Evolutionary conservation across 2,329 filamentous ascomycete species (phyloP), one percentile per base, ranked within the genome.

Genomic region (Microascus cirrosus): DNA sequence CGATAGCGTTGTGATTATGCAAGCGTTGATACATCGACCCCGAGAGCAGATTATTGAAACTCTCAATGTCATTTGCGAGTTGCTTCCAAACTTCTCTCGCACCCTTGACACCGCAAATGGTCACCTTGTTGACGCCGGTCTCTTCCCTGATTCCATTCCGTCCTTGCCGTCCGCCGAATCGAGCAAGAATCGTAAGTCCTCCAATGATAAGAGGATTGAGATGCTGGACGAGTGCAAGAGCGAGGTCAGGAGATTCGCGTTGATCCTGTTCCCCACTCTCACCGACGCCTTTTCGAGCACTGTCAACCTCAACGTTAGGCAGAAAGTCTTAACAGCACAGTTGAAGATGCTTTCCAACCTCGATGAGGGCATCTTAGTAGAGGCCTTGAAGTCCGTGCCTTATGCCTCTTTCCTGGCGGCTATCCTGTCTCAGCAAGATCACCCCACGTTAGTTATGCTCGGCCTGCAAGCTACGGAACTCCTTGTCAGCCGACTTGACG

Each of bases 241-340:
- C 7, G 85, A 97, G 73, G 86, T 97, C 57, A 90, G 90, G 69
- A 87, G 93, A 45, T 99, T 99, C 69, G 90, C 92, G 1, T 82
- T 95, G 62, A 94, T 99, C 60, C 78, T 99, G 12, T 87, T 99
- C 62, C 94, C 94, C 0, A 99, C 94, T 2, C 76, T 99, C 61
- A 97, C 94, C 34, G 92, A 99, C 69, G 93, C 92, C 0, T 99
- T 95, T 68, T 96, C 94, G 12, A 97, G 94, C 71, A 99, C 94
- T 0, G 93, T 99, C 62, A 99, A 99, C 67, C 75, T 97, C 18
- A 90, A 84, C 59, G 94, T 99, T 48, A 87, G 95, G 24, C 90
- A 97, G 68, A 96, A 96, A 72, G 94, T 99, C 2, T 79, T 99
- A 36, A 90, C 85, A 22, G 94, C 93, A n/a, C 94, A 99, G 67